phyloP scores from a whole-genome alignment of 768 basidiomycete genomes.

The Kwoniella sp. region DNA sequence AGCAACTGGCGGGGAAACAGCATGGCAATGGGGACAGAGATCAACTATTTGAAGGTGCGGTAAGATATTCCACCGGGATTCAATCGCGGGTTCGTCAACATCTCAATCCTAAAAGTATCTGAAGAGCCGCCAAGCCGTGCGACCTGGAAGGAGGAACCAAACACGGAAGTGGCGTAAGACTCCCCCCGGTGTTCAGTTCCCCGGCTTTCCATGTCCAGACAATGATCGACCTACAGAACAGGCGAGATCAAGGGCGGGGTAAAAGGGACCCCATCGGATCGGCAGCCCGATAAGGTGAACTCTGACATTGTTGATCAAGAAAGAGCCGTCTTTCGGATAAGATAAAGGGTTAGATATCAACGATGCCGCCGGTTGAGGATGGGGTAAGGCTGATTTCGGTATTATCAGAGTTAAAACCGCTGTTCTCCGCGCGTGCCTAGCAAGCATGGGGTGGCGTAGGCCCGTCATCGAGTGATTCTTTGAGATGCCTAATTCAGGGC shows the following conservation, averaged over 20 bases:
- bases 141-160: not conserved
- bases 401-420: not conserved
- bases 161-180: not conserved
- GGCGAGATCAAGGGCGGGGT: no score
- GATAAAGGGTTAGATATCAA: not conserved
- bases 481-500: not conserved
- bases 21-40: no score
- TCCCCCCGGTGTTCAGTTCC: not conserved
- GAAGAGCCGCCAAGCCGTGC: not conserved
- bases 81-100: no score
- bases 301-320: not conserved
- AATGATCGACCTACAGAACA: no score
- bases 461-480: no score
- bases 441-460: not conserved
- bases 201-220: no score
- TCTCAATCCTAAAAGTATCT: no score
- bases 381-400: not conserved
- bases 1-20: no score
- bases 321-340: slow-evolving; percentile 1
- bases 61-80: no score
- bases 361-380: not conserved
- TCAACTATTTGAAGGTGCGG: no score
- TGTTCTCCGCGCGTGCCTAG: not conserved
- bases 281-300: not conserved
- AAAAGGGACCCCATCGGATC: slow-evolving; percentile 2